Evolutionary conservation across 192 early-diverging fungal genomes (phyloP), one percentile per base, ranked within the genome.

Genomic region (Rhizophagus clarus): DNA sequence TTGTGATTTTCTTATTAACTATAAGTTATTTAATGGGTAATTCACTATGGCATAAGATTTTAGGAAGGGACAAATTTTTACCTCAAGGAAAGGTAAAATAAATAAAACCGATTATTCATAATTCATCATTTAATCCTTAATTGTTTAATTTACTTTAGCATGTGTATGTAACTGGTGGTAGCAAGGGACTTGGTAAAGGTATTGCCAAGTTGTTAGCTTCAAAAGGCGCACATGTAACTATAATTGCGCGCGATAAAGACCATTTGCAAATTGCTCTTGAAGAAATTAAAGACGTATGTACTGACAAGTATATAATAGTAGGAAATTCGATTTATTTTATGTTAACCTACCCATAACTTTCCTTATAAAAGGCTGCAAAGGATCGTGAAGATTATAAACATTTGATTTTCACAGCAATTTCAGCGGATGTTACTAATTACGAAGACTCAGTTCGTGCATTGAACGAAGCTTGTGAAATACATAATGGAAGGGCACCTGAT

Each of bases 161-260:
- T 82, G 91, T 88, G 51, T 92, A 92, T 74, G 87, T 95, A 69
- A 93, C 94, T 0, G 93, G 93, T 70, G 93, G 92, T 75, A 93
- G 93, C 81, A 85, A 88, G n/a, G 94, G 94, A 0, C 85, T 94
- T 14, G 92, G 92, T 63, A 88, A 90, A 82, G 87, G 82, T 24
- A 68, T 94, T 0, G 92, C 91, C n/a, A 81, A 88, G 37, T 86
- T 91, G 42, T 81, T 94, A 51, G 92, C 87, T 2, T 88, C 90
- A 26, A 86, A 87, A 40, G 92, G 94, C 14, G 94, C 94, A 1
- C 87, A 93, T 78, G 89, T 94, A 1, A 90, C 91, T 0, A 93
- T 94, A 78, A 87, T 92, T 1, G 94, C 92, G 9, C 82, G 88
- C 34, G 85, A 86, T 45, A 78, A 79, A 40, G 72, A 60, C 0